Evolutionary conservation across 2,329 filamentous ascomycete genomes (phyloP).

Genomic region (Sclerotiophoma versabilis): DNA sequence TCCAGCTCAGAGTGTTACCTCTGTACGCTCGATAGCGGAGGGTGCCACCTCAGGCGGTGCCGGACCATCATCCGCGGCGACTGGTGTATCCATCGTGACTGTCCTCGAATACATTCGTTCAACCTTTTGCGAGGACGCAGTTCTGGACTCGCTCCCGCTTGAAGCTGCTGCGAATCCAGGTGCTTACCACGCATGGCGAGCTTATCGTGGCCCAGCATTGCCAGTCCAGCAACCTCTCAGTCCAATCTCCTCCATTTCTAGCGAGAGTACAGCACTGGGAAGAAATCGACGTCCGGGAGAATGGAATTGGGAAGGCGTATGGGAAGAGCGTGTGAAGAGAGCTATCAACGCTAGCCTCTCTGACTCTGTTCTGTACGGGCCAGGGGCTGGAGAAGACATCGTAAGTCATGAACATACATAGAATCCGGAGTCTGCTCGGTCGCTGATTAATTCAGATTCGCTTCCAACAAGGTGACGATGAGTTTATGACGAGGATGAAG

Average conservation of each 20-base stretch:
- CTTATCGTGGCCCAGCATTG: conserved; percentile 64
- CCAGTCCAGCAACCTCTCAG: conserved; percentile 36
- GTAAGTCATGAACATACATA: conserved; percentile 54
- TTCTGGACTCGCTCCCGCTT: conserved; percentile 80
- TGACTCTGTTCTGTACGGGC: conserved; percentile 80
- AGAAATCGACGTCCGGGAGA: conserved; percentile 73
- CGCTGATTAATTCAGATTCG: conserved; percentile 40
- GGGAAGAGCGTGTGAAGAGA: conserved; percentile 86
- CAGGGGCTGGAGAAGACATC: conserved; percentile 70
- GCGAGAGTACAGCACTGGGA: conserved; percentile 45
- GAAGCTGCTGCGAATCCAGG: conserved; percentile 87
- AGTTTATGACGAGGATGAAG: conserved; percentile 43
- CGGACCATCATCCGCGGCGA: conserved; percentile 6
- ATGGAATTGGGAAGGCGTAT: conserved; percentile 98
- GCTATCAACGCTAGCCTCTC: conserved; percentile 79
- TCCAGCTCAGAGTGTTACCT: conserved; percentile 27
- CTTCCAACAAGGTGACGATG: conserved; percentile 46
- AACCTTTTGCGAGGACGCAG: conserved; percentile 77
- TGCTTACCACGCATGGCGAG: conserved; percentile 92
- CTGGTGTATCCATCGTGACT: conserved; percentile 53
- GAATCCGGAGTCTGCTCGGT: not conserved
- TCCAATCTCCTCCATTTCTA: conserved; percentile 28
- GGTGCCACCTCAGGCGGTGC: conserved; percentile 18
- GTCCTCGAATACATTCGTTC: conserved; percentile 82
- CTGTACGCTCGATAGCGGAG: conserved; percentile 19